Evolutionary conservation across 148 eudicot species (phyloP).

Genomic region (Amaranthus palmeri): DNA sequence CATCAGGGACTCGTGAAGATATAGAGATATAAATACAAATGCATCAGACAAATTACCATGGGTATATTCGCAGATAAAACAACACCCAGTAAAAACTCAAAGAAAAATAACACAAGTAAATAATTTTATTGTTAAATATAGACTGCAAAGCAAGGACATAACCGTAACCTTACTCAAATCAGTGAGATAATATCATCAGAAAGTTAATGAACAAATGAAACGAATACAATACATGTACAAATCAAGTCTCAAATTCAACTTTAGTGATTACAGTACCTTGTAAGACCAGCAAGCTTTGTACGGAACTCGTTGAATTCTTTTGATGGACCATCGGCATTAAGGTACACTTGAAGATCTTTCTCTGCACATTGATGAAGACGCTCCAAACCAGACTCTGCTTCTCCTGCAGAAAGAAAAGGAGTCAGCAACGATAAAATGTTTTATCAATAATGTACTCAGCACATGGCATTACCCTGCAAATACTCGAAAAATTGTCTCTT

Average conservation of each 20-base stretch:
- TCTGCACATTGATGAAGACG: conserved; percentile 96
- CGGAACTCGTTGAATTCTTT: conserved; percentile 70
- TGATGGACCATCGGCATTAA: conserved; percentile 60
- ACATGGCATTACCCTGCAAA: conserved; percentile 54
- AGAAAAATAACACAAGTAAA: not conserved
- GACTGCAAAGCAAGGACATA: not conserved
- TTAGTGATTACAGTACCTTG: conserved; percentile 42
- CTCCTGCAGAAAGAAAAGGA: conserved; percentile 41
- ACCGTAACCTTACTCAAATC: not conserved
- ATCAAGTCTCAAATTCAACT: not conserved
- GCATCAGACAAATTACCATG: not conserved
- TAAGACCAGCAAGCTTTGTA: conserved; percentile 73
- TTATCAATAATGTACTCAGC: not conserved
- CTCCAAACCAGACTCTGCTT: conserved; percentile 89
- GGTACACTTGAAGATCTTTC: conserved; percentile 71
- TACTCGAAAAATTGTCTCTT: conserved; percentile 85
- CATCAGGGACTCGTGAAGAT: not conserved
- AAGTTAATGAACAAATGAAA: not conserved
- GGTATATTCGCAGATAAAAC: not conserved
- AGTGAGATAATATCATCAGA: not conserved
- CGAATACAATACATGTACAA: not conserved
- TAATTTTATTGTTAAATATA: not conserved
- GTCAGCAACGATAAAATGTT: conserved; percentile 13
- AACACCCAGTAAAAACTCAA: not conserved
- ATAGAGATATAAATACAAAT: not conserved